Conservation (phyloP, 108 stramenopile genomes). For the Skeletonema costatum region DNA sequence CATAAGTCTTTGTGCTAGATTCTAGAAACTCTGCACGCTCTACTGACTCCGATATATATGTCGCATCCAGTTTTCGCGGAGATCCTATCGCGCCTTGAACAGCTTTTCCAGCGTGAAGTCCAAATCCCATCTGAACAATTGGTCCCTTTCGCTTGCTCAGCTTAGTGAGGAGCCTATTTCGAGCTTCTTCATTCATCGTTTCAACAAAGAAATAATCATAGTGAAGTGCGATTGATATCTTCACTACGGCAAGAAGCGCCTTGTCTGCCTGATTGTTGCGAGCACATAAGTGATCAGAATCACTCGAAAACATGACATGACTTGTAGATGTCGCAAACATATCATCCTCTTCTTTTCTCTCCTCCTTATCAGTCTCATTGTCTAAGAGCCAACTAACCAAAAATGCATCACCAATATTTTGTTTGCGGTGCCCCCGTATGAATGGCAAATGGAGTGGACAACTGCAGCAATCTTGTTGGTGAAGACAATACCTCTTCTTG, state of each 20-base stretch:
- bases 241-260: slow-evolving; percentile 81
- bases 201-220: slow-evolving; percentile 75
- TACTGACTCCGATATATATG: slow-evolving; percentile 91
- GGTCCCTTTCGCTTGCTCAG: slow-evolving; percentile 79
- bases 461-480: slow-evolving; percentile 93
- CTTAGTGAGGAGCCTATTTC: slow-evolving; percentile 59
- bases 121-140: slow-evolving; percentile 89
- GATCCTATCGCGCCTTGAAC: slow-evolving; percentile 97
- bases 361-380: slow-evolving; percentile 29
- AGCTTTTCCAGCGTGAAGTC: slow-evolving; percentile 94
- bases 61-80: slow-evolving; percentile 93
- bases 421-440: slow-evolving; percentile 85
- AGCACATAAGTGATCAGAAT: slow-evolving; percentile 32
- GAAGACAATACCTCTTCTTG: slow-evolving; percentile 96
- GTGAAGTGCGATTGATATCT: slow-evolving; percentile 80
- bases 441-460: slow-evolving; percentile 82
- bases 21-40: slow-evolving; percentile 90
- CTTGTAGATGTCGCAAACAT: background rate
- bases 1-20: slow-evolving; percentile 89
- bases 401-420: slow-evolving; percentile 98
- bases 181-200: slow-evolving; percentile 60
- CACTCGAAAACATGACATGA: background rate
- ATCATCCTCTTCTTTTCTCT: slow-evolving; percentile 21
- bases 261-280: slow-evolving; percentile 82
- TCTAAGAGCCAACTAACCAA: slow-evolving; percentile 86